Evolutionary conservation across 352 stramenopile genomes (phyloP).

Genomic region (Pythium rishiriense): DNA sequence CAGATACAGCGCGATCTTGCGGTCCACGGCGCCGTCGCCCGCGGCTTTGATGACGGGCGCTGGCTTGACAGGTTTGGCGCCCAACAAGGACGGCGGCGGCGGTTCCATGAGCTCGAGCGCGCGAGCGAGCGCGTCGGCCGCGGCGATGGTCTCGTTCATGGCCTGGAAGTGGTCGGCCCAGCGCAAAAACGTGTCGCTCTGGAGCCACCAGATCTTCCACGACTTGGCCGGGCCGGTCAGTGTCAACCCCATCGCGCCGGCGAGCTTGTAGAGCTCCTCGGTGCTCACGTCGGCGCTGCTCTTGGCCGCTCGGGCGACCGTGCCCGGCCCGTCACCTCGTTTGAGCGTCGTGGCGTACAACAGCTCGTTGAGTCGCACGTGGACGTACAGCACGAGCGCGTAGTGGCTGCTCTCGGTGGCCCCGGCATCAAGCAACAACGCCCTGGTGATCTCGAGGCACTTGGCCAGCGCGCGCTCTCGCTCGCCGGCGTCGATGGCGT

Average conservation of each 20-base stretch:
- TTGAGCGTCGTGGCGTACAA: constrained; percentile 30
- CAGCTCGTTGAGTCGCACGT: constrained; percentile 60
- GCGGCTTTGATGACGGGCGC: no score
- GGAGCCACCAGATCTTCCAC: constrained; percentile 41
- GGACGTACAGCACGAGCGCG: constrained; percentile 60
- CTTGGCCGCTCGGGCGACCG: constrained; percentile 22
- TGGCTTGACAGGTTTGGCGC: no score
- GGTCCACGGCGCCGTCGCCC: neutral
- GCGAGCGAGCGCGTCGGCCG: constrained; percentile 47
- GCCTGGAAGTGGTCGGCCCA: constrained; percentile 54
- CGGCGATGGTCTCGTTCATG: constrained; percentile 45
- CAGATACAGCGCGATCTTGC: constrained; percentile 49
- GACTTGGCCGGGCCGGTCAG: constrained; percentile 19
- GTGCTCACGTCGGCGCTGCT: constrained; percentile 43
- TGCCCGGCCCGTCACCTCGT: constrained; percentile 2
- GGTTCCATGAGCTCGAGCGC: constrained; percentile 54
- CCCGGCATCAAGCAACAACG: constrained; percentile 42
- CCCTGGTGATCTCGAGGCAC: constrained; percentile 55
- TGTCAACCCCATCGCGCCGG: constrained; percentile 4
- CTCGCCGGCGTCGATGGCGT: constrained; percentile 14
- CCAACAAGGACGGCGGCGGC: no score
- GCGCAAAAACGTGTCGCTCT: constrained; percentile 45
- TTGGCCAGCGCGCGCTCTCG: constrained; percentile 40
- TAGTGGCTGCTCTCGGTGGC: constrained; percentile 37
- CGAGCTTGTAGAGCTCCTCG: constrained; percentile 47